Percentiles rank a stretch among this genome's conserved stretches.
phyloP scores from a whole-genome alignment of 441 rosid genomes.

The Gossypium schwendimanii region DNA sequence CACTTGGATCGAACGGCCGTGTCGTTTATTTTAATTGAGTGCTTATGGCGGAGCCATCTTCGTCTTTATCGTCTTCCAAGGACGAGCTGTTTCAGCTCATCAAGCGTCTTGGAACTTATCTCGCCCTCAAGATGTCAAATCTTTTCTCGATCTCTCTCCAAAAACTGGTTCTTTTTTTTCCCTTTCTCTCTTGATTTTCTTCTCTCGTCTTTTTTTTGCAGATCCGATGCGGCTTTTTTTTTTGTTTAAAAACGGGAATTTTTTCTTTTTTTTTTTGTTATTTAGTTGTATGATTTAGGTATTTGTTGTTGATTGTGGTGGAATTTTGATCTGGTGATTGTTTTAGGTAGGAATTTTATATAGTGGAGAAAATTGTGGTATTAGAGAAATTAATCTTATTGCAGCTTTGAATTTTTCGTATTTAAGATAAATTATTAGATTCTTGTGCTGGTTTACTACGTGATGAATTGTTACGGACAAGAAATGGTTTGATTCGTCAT shows the following conservation, averaged over 20 bases:
- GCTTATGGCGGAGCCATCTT: constrained; percentile 56
- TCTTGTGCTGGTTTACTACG: background rate
- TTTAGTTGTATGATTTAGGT: background rate
- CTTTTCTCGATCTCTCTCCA: constrained; percentile 58
- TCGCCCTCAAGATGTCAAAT: constrained; percentile 72
- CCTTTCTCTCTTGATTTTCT: constrained; percentile 1
- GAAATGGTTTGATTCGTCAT: background rate
- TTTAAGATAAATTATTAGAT: background rate
- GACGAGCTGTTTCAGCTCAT: constrained; percentile 74
- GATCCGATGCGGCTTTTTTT: constrained; percentile 25
- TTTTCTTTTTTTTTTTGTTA: background rate
- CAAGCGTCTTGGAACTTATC: constrained; percentile 79
- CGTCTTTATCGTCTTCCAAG: constrained; percentile 38
- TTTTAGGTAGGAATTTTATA: background rate
- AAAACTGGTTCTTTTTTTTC: constrained; percentile 47
- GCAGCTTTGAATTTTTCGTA: background rate
- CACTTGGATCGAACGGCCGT: background rate
- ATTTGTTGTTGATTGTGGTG: background rate
- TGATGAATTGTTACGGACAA: background rate
- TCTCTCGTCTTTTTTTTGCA: background rate
- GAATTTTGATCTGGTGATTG: background rate
- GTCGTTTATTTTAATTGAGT: background rate
- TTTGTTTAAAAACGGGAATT: background rate
- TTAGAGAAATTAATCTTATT: background rate
- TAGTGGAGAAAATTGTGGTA: background rate